Base-by-base conservation (phyloP, 257 asterid species). In the Solanum dulcamara region DNA sequence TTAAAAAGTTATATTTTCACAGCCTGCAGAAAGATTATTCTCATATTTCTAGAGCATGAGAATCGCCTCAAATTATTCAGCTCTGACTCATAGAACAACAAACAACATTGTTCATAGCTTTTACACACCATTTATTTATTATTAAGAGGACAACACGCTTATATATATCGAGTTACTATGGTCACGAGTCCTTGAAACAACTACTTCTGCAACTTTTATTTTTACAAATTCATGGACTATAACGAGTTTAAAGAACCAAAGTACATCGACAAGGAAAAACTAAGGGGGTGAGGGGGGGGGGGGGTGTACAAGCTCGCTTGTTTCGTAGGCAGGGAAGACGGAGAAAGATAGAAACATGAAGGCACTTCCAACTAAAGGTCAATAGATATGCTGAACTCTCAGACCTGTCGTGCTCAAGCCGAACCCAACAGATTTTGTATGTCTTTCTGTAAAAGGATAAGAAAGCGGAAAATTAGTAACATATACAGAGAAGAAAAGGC, bases 391-490 rank as follows among this genome's bases (percentile, higher is more conserved):
- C 83, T 46, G 83, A 18, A 77, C 17, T 46, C 9, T 75, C 17
- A 46, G 40, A 44, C 38, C 18, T 46, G 26, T 57, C 1, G 24
- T 64, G 88, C 83, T 90, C 93, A 88, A 85, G 90, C 89, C 26
- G 89, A 83, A 67, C 86, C 88, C 88, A 92, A 84, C 88, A 91
- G 91, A 53, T 87, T 83, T 79, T 91, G 88, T 85, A 93, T 88
- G 86, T 93, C 95, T 80, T 93, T 88, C 98, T 93, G 94, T 91
- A 86, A 30, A 84, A 77, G n/a, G 38, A 38, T 12, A 84, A 57
- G 28, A 40, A 75, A 35, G 15, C 30, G 86, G 50, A 70, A 66
- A 33, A 51, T 70, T 71, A 81, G 83, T 83, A 32, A 79, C 51
- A 81, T 40, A 33, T 7, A 32, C 35, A 28, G n/a, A 9, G 30